These are phyloP conservation scores for Candida golubevii DNA, from an alignment of 805 yeast species.

Conservation along the genomic window DNA sequence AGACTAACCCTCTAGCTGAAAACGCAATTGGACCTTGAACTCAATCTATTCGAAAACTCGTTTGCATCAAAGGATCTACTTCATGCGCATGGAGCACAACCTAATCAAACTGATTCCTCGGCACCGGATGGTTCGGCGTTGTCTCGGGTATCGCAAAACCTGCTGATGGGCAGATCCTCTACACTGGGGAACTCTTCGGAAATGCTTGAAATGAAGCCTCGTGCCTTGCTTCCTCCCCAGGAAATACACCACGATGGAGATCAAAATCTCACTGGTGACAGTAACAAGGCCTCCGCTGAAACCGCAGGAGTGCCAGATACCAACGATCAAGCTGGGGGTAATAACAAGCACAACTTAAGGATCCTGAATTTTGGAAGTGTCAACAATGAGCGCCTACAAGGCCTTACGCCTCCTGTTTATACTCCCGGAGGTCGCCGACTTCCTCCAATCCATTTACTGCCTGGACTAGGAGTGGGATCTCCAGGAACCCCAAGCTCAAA, in stretches of 20 bases:
- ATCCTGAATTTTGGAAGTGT: conserved; percentile 31
- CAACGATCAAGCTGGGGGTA: not conserved
- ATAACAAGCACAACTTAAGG: conserved; percentile 33
- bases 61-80: conserved; percentile 62
- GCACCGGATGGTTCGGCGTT: conserved; percentile 3
- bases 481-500: conserved; percentile 51
- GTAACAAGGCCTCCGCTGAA: not conserved
- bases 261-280: not conserved
- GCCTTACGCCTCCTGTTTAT: conserved; percentile 45
- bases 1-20: conserved; percentile 25
- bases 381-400: conserved; percentile 25
- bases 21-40: conserved; percentile 72
- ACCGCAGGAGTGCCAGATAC: not conserved
- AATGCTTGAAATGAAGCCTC: conserved; percentile 10
- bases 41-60: conserved; percentile 92
- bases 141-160: conserved; percentile 8
- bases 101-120: not conserved
- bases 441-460: conserved; percentile 52
- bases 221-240: not conserved
- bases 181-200: conserved; percentile 7
- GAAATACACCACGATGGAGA: not conserved
- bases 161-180: conserved; percentile 6
- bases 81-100: conserved; percentile 7
- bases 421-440: conserved; percentile 60
- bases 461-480: conserved; percentile 33